Evolutionary conservation across 2,329 filamentous ascomycete species (phyloP).

Genomic region (Fusarium sp.): DNA sequence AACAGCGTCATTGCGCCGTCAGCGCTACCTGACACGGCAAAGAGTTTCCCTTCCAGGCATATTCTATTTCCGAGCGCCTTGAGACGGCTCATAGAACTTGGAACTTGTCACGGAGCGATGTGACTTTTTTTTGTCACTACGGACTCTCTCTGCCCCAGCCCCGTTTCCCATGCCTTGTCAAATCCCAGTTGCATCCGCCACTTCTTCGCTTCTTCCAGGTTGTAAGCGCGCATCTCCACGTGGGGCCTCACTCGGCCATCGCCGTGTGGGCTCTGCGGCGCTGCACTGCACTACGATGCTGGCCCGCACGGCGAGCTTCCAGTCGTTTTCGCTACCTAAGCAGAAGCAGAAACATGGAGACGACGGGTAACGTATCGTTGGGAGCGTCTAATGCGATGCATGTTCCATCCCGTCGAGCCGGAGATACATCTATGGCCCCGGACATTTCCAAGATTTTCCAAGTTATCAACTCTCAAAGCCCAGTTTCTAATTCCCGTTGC

Average conservation of each 20-base stretch:
- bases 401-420: too few relatives aligned
- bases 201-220: constrained; percentile 33
- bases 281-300: background rate
- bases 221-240: constrained; percentile 48
- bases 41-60: constrained; percentile 9
- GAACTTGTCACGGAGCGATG: constrained; percentile 36
- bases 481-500: constrained; percentile 14
- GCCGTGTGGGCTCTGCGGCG: constrained; percentile 32
- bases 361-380: background rate
- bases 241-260: constrained; percentile 47
- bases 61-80: background rate
- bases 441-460: too few relatives aligned
- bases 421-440: background rate
- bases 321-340: too few relatives aligned
- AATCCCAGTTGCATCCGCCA: constrained; percentile 28
- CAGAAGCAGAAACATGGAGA: background rate
- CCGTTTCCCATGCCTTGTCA: constrained; percentile 17
- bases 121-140: constrained; percentile 24
- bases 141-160: background rate
- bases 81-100: constrained; percentile 7
- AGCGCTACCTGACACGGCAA: constrained; percentile 27
- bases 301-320: background rate
- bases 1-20: constrained; percentile 42
- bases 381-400: background rate
- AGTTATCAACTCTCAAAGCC: constrained; percentile 2